phyloP scores from a whole-genome alignment of 2,329 filamentous ascomycete species.

The Epichloe uncinata region DNA sequence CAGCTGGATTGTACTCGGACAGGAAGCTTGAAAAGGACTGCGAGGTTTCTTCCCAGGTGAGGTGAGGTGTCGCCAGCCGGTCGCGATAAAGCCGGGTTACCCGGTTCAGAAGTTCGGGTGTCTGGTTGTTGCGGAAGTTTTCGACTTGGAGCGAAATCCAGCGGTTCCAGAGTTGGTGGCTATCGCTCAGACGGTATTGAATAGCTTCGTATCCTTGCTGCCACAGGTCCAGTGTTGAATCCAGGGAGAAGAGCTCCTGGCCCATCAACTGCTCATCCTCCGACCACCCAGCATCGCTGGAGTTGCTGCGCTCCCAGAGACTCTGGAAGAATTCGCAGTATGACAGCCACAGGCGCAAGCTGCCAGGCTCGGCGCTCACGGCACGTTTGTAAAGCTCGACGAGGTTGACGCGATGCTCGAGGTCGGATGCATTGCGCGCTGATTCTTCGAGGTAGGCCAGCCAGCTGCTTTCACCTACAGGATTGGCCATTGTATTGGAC shows the following conservation, averaged over 20 bases:
- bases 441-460: constrained; percentile 64
- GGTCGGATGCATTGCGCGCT: constrained; percentile 41
- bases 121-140: constrained; percentile 44
- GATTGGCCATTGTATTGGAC: constrained; percentile 31
- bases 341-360: constrained; percentile 59
- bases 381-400: constrained; percentile 62
- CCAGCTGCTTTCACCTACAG: constrained; percentile 67
- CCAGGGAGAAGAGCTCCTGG: constrained; percentile 57
- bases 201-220: constrained; percentile 59
- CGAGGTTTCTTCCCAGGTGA: constrained; percentile 61
- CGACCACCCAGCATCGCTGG: constrained; percentile 38
- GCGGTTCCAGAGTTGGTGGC: constrained; percentile 66
- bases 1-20: constrained; percentile 53
- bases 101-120: constrained; percentile 44
- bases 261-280: constrained; percentile 57
- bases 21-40: constrained; percentile 64
- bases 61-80: constrained; percentile 59
- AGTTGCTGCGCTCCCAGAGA: constrained; percentile 52
- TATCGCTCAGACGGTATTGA: constrained; percentile 62
- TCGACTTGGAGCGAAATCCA: constrained; percentile 62
- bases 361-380: constrained; percentile 57
- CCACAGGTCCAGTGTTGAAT: constrained; percentile 54
- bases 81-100: constrained; percentile 58
- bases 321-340: constrained; percentile 70
- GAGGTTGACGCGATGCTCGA: constrained; percentile 55